A percentile compares a stretch with the other conserved stretches of the same genome.
These are phyloP conservation scores for Lepidium sativum DNA, from an alignment of 345 rosid species.

Conservation along the genomic window DNA sequence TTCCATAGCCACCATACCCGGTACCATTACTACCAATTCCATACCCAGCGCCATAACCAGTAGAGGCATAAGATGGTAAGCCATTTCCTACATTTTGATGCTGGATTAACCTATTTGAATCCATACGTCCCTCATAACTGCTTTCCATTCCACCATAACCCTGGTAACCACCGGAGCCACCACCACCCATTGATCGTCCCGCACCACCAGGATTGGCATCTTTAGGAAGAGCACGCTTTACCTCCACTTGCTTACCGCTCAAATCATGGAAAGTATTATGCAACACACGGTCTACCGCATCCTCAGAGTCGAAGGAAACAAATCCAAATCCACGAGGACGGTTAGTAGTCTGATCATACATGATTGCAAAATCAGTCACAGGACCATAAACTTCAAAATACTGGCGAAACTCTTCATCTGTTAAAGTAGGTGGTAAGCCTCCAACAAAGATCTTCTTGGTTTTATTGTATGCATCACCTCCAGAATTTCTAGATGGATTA, in stretches of 20 bases:
- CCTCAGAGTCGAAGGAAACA: conserved; percentile 77
- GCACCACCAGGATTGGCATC: conserved; percentile 77
- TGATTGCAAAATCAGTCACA: conserved; percentile 79
- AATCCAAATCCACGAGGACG: conserved; percentile 94
- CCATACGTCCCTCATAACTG: conserved; percentile 63
- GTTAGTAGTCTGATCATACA: conserved; percentile 85
- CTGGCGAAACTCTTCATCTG: conserved; percentile 70
- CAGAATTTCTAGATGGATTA: conserved; percentile 26
- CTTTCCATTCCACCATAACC: conserved; percentile 47
- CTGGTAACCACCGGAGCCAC: conserved; percentile 59
- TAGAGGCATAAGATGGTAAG: conserved; percentile 65
- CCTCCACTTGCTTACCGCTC: conserved; percentile 26
- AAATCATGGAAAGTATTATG: conserved; percentile 75
- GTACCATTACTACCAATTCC: conserved; percentile 62
- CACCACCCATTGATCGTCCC: conserved; percentile 50
- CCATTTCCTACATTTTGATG: conserved; percentile 51
- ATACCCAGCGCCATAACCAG: conserved; percentile 62
- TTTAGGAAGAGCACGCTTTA: conserved; percentile 75
- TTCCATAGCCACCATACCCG: conserved; percentile 69
- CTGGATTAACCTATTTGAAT: conserved; percentile 63
- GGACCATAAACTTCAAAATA: conserved; percentile 74
- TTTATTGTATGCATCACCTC: too few relatives aligned
- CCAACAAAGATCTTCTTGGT: conserved; percentile 40
- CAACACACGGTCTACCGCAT: conserved; percentile 76
- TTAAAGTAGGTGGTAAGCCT: conserved; percentile 75